These are phyloP conservation scores for Hanseniaspora clermontiae DNA, from an alignment of 805 yeast genomes.

Conservation along the genomic window DNA sequence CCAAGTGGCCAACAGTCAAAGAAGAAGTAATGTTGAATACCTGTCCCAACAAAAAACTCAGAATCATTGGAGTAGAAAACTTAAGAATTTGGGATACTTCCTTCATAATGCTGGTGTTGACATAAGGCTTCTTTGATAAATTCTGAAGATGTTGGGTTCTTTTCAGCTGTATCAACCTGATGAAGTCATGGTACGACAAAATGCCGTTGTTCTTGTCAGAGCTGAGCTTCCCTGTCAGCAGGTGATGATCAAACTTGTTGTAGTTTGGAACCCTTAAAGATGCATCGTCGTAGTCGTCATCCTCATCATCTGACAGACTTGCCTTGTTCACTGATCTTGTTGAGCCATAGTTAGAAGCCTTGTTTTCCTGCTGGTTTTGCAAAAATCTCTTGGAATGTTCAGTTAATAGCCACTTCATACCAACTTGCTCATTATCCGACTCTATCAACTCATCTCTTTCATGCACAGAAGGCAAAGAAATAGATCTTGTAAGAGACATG, in stretches of 20 bases:
- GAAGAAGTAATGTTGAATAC: constrained; percentile 70
- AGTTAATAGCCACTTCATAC: constrained; percentile 30
- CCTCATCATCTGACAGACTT: constrained; percentile 12
- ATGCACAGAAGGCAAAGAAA: constrained; percentile 32
- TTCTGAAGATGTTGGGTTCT: not conserved
- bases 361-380: constrained; percentile 17
- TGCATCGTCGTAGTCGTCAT: constrained; percentile 17
- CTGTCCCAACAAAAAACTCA: constrained; percentile 61
- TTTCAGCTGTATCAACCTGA: constrained; percentile 3
- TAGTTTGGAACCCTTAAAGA: constrained; percentile 5
- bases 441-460: constrained; percentile 22
- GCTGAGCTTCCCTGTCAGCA: not conserved
- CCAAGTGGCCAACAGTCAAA: constrained; percentile 71
- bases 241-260: constrained; percentile 9
- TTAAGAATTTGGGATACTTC: constrained; percentile 17
- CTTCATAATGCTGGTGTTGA: not conserved
- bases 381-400: constrained; percentile 31
- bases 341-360: constrained; percentile 14
- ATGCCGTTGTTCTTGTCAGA: constrained; percentile 7
- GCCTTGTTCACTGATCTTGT: not conserved
- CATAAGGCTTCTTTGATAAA: not conserved
- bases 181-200: constrained; percentile 1
- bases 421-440: constrained; percentile 13
- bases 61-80: constrained; percentile 42
- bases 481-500: constrained; percentile 31